Conservation (phyloP, 2,329 filamentous ascomycete genomes). For the Penicillium sumatraense region DNA sequence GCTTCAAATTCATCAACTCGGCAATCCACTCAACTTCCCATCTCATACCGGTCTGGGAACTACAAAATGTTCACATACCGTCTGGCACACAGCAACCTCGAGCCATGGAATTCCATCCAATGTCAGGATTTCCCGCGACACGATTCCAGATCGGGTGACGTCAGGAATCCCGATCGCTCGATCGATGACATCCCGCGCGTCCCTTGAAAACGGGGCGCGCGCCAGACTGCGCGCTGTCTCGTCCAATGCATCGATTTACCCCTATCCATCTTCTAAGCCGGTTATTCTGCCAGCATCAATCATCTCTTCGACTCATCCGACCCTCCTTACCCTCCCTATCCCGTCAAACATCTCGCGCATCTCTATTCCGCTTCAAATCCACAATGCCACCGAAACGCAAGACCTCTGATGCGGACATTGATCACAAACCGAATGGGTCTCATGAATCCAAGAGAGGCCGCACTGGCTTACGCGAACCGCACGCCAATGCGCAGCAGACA, state of each 20-base stretch:
- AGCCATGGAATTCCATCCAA: slow-evolving; percentile 8
- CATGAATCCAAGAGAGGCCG: slow-evolving; percentile 24
- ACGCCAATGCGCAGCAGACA: slow-evolving; percentile 44
- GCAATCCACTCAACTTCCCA: not conserved
- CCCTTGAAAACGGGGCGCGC: slow-evolving; percentile 11
- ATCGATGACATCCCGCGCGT: slow-evolving; percentile 20
- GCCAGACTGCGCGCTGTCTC: not conserved
- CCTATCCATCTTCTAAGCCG: not conserved
- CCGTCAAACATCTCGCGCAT: no score
- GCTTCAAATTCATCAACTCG: no score
- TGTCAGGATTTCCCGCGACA: not conserved
- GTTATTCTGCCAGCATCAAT: not conserved
- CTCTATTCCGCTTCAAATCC: not conserved
- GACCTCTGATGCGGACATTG: slow-evolving; percentile 15
- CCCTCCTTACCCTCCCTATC: not conserved
- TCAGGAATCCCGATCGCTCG: slow-evolving; percentile 26
- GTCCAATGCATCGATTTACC: slow-evolving; percentile 4
- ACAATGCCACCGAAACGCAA: slow-evolving; percentile 35
- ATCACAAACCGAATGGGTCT: slow-evolving; percentile 6
- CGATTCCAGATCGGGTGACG: slow-evolving; percentile 23
- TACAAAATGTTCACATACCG: no score
- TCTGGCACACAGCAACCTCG: no score
- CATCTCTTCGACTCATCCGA: not conserved
- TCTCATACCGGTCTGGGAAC: no score
- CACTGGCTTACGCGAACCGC: slow-evolving; percentile 26